These are phyloP conservation scores for Cystoderma amianthinum DNA, from an alignment of 768 basidiomycete species.

Conservation along the genomic window DNA sequence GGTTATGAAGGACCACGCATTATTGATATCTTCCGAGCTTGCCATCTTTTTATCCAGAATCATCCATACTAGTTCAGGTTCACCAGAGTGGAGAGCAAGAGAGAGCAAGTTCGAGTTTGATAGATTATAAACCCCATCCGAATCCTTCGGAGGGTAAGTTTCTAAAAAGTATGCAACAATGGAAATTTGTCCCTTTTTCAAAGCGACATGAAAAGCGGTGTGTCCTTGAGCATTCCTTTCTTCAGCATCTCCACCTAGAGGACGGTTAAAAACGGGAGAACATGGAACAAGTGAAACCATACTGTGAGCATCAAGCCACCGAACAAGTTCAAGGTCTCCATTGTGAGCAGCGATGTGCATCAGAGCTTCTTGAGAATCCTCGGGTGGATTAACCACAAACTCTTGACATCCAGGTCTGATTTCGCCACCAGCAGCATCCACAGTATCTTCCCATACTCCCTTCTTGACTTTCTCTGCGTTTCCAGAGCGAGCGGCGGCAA, in stretches of 20 bases:
- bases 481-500: slow-evolving; percentile 56
- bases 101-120: slow-evolving; percentile 38
- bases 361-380: slow-evolving; percentile 61
- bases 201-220: slow-evolving; percentile 63
- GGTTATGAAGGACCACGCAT: slow-evolving; percentile 43
- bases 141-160: slow-evolving; percentile 50
- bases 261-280: slow-evolving; percentile 7
- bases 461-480: slow-evolving; percentile 49
- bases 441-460: slow-evolving; percentile 60
- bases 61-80: slow-evolving; percentile 60
- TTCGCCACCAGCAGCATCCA: slow-evolving; percentile 71
- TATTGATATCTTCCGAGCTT: slow-evolving; percentile 36
- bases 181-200: slow-evolving; percentile 42
- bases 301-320: slow-evolving; percentile 74
- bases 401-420: slow-evolving; percentile 47
- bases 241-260: slow-evolving; percentile 63
- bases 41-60: slow-evolving; percentile 55
- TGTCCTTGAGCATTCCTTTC: slow-evolving; percentile 53
- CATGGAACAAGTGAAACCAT: slow-evolving; percentile 20
- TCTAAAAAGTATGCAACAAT: slow-evolving; percentile 59
- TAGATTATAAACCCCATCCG: slow-evolving; percentile 37
- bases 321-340: slow-evolving; percentile 50
- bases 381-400: slow-evolving; percentile 35
- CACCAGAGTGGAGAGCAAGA: slow-evolving; percentile 51
- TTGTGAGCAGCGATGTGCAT: slow-evolving; percentile 57